These are phyloP conservation scores for Blastobotrys persicus DNA, from an alignment of 1,139 yeast species.

Conservation along the genomic window DNA sequence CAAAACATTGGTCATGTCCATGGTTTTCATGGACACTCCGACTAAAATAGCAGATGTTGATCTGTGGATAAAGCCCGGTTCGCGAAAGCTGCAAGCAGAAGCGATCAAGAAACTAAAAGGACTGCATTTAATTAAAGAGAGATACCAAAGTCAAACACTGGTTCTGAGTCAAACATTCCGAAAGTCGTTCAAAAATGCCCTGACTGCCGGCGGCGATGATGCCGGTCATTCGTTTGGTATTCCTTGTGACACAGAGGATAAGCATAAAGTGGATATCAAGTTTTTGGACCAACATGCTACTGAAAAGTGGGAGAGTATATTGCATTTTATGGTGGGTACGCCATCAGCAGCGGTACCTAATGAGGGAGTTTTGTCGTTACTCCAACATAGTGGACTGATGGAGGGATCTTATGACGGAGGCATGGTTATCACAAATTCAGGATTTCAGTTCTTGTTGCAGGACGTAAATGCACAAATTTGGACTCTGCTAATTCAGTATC, in stretches of 20 bases:
- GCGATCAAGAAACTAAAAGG: constrained; percentile 75
- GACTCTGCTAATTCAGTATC: constrained; percentile 83
- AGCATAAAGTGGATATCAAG: constrained; percentile 55
- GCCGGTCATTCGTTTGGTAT: constrained; percentile 51
- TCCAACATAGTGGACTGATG: constrained; percentile 78
- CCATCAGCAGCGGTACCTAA: constrained; percentile 49
- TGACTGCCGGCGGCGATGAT: constrained; percentile 66
- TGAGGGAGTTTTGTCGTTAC: constrained; percentile 39
- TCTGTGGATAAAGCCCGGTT: constrained; percentile 61
- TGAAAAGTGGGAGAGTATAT: constrained; percentile 87
- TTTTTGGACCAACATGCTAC: constrained; percentile 80
- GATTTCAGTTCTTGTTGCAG: constrained; percentile 89
- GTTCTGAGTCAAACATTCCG: constrained; percentile 73
- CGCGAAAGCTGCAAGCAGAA: constrained; percentile 59
- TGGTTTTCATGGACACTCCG: constrained; percentile 79
- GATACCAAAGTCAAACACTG: constrained; percentile 51
- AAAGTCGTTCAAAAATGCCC: constrained; percentile 71
- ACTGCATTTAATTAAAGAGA: constrained; percentile 71
- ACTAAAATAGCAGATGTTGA: constrained; percentile 66
- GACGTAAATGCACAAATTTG: constrained; percentile 94
- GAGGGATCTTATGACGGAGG: constrained; percentile 48
- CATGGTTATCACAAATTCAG: constrained; percentile 78
- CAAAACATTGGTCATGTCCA: constrained; percentile 81
- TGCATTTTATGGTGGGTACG: constrained; percentile 93
- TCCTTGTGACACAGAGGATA: constrained; percentile 49